A percentile compares a stretch with the other conserved stretches of the same genome.
Conservation (phyloP, 345 rosid genomes). For the Pistacia vera region DNA sequence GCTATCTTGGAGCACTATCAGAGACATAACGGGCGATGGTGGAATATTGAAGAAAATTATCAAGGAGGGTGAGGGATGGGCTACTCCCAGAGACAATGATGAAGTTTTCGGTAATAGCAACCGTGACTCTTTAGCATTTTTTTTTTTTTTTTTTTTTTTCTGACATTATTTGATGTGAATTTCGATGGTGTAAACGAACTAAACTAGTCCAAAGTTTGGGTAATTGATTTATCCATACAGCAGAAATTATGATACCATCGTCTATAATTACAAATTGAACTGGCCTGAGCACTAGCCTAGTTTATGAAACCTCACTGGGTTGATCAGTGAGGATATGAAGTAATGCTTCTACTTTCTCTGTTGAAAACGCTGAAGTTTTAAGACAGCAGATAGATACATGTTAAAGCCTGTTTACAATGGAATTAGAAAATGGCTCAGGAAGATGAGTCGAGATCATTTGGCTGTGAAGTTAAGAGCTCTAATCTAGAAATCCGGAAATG, state of each 20-base stretch:
- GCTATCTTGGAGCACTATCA: slow-evolving; percentile 62
- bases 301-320: no score
- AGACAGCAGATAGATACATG: no score
- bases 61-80: slow-evolving; percentile 70
- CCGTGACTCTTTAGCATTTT: slow-evolving; percentile 1
- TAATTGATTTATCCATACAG: no score
- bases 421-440: not conserved
- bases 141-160: no score
- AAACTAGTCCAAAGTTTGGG: no score
- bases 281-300: no score
- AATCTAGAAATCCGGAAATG: not conserved
- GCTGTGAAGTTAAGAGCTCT: not conserved
- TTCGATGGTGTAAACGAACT: not conserved
- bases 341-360: no score
- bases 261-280: no score
- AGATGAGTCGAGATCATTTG: not conserved
- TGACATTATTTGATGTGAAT: not conserved
- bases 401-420: not conserved
- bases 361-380: no score
- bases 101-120: slow-evolving; percentile 54
- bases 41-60: slow-evolving; percentile 63
- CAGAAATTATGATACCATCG: no score
- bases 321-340: no score
- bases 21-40: slow-evolving; percentile 69
- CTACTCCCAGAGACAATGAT: slow-evolving; percentile 65